Conservation (phyloP, 2,329 filamentous ascomycete species). For the Aspergillus sp. region DNA sequence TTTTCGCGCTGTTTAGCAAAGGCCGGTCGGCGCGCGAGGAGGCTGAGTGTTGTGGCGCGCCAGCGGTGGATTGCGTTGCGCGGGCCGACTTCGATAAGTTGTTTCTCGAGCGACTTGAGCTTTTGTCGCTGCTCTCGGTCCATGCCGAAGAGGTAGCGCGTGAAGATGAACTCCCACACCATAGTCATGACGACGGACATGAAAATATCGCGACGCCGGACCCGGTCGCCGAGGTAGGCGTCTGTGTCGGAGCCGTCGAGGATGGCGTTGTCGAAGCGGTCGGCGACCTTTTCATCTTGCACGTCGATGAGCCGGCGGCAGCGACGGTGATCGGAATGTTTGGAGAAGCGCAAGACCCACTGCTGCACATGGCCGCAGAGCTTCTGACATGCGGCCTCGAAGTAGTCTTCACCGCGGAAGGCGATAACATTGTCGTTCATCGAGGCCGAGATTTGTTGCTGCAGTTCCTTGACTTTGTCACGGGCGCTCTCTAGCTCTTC, state of each 20-base stretch:
- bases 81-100: constrained; percentile 84
- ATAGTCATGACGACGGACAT: constrained; percentile 99
- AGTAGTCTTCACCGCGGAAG: constrained; percentile 89
- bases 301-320: constrained; percentile 84
- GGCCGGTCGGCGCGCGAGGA: constrained; percentile 78
- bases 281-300: constrained; percentile 88
- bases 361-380: constrained; percentile 95
- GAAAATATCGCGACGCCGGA: constrained; percentile 89
- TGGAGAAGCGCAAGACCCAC: constrained; percentile 97
- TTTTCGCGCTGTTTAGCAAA: constrained; percentile 82
- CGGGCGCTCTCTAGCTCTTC: constrained; percentile 75
- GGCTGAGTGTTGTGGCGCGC: constrained; percentile 91
- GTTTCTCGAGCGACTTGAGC: constrained; percentile 93
- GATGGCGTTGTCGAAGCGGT: constrained; percentile 90
- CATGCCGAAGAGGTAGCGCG: constrained; percentile 97
- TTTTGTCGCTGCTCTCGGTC: constrained; percentile 97
- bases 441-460: constrained; percentile 62
- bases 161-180: constrained; percentile 99
- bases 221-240: constrained; percentile 81
- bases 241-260: constrained; percentile 95
- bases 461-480: constrained; percentile 63
- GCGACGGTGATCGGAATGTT: constrained; percentile 89
- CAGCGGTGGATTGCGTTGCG: constrained; percentile 90
- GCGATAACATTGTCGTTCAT: constrained; percentile 75
- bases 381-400: constrained; percentile 90